A percentile compares a stretch with the other conserved stretches of the same genome.
Evolutionary conservation across 2,329 filamentous ascomycete genomes (phyloP).

Genomic region (Scortechinia acanthostroma): DNA sequence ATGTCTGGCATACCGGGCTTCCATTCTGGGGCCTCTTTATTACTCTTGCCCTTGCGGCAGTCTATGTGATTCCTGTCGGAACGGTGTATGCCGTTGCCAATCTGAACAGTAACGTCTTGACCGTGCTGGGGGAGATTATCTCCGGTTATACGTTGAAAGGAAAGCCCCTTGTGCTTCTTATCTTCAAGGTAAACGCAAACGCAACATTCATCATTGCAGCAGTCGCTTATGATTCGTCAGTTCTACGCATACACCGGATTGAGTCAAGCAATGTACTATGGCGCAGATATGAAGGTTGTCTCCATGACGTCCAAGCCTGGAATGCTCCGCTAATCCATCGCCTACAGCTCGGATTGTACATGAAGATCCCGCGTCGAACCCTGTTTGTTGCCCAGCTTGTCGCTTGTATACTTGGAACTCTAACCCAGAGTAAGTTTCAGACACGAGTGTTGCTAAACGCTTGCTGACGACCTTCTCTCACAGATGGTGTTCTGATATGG

Average conservation of each 20-base stretch:
- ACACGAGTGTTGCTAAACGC: no score
- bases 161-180: neutral
- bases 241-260: neutral
- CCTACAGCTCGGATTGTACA: neutral
- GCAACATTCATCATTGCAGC: neutral
- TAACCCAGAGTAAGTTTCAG: neutral
- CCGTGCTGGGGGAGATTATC: neutral
- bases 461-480: no score
- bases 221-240: neutral
- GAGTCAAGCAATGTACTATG: neutral
- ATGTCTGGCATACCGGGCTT: neutral
- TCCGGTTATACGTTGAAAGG: no score
- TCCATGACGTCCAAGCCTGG: neutral
- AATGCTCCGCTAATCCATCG: neutral
- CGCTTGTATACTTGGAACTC: neutral
- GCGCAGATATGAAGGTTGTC: neutral
- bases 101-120: neutral
- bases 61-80: slow-evolving; percentile 1
- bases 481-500: neutral
- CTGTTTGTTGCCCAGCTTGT: neutral
- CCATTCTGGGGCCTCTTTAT: neutral
- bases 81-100: neutral
- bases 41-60: neutral
- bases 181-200: neutral
- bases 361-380: neutral